phyloP scores from a whole-genome alignment of 139 green algal species.

The Microglena sp. region DNA sequence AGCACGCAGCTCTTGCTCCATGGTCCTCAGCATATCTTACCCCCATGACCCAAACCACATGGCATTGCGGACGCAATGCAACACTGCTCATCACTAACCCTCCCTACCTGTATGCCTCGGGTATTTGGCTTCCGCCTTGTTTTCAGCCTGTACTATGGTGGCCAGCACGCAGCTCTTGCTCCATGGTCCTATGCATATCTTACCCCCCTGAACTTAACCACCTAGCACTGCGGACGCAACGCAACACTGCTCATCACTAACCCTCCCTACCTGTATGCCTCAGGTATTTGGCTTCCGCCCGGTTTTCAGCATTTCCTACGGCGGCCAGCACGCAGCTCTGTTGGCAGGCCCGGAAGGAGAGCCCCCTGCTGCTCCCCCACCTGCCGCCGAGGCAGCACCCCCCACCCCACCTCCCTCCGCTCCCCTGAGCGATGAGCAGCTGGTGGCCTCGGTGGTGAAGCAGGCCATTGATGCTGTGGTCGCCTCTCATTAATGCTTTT shows the following conservation, averaged over 20 bases:
- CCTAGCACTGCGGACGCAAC: too few relatives aligned
- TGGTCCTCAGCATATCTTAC: too few relatives aligned
- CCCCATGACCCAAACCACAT: too few relatives aligned
- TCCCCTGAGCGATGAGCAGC: neutral
- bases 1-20: too few relatives aligned
- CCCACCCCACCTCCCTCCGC: neutral
- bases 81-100: too few relatives aligned
- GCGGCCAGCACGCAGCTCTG: conserved; percentile 66
- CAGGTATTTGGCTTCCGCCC: conserved; percentile 37
- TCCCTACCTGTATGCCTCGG: conserved; percentile 23
- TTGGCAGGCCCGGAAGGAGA: conserved; percentile 21
- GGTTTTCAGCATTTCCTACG: conserved; percentile 53
- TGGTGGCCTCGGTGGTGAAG: neutral
- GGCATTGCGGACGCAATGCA: too few relatives aligned
- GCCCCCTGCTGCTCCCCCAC: neutral
- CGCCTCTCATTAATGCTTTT: too few relatives aligned
- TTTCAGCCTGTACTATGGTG: conserved; percentile 58
- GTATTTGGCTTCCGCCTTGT: conserved; percentile 36
- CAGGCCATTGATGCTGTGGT: too few relatives aligned
- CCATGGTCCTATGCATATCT: too few relatives aligned
- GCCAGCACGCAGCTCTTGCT: conserved; percentile 67
- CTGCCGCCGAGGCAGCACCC: neutral
- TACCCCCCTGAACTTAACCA: too few relatives aligned
- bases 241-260: neutral
- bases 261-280: conserved; percentile 9